Evolutionary conservation across 2,329 filamentous ascomycete genomes (phyloP), one percentile per base, ranked within the genome.

Genomic region (Paramyrothecium roridum): DNA sequence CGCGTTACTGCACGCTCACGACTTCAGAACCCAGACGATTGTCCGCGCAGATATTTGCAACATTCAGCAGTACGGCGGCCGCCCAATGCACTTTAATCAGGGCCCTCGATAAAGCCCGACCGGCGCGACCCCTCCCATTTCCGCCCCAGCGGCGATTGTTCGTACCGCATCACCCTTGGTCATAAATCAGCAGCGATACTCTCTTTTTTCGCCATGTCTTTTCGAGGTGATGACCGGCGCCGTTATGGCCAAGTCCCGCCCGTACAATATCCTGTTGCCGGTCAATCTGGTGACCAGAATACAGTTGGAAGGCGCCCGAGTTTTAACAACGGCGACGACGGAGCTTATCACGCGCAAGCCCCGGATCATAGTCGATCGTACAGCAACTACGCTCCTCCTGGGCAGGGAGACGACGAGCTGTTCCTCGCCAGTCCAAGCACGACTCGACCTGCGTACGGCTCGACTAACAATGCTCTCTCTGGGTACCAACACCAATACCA

Each of bases 321-420:
- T 76, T 92, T 90, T 76, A 87, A 91, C 70, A 84, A 81, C 61
- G 89, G 88, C 60, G 90, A 95, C 70, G 89, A 93, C 69, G 76
- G 79, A 50, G 73, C 76, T 50, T 83, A 85, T 62, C 78, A 82
- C 62, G 67, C 73, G 52, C 68, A 67, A 52, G 65, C 69, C 52
- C 60, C 68, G 45, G 60, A 60, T 19, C 61, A 60, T 53, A 57
- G 60, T 26, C 57, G 65, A 33, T 57, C 56, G 50, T 67, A 63
- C 50, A 55, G 26, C 48, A 59, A 60, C 57, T 53, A 57, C 16
- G 48, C 57, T 3, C 22, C 59, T 17, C 52, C 54, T 22, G 43
- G 52, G n/a, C 23, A 23, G 10, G 61, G 65, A 58, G 73, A 80
- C 13, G 85, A 88, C 63, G 87, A 90, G 71, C 76, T 88, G 57